Evolutionary conservation across 768 basidiomycete genomes (phyloP), one percentile per base, ranked within the genome.

Genomic region (Cystoderma amianthinum): DNA sequence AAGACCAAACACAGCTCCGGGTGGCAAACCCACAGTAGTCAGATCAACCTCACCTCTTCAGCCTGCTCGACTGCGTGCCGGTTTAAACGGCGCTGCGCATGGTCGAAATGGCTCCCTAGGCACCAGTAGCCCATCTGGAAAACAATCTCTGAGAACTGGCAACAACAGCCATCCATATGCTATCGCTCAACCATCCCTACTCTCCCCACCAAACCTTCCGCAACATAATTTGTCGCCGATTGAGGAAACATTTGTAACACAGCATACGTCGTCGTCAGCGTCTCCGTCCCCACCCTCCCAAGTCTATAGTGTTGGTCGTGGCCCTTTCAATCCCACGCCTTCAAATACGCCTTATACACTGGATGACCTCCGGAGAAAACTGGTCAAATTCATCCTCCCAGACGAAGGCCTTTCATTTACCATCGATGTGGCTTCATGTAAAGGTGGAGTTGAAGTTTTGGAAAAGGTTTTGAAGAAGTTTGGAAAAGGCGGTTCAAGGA

Each of bases 391-490:
- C 56, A 68, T 75, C 15, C 69, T 93, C 32, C 83, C 83, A 2
- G 93, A 92, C 9, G 91, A 90, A 52, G 82, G 84, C 2, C 75
- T 81, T 33, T 74, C 81, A 3, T 78, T 75, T 42, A 82, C 84
- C 1, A 79, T 98, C 45, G 83, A 94, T 55, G 82, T 92, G 11
- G 76, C 80, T 2, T 79, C 87, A 19, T 93, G 88, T 53, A 70
- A 69, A 1, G 83, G 82, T 19, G 93, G 92, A 6, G 71, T 85
- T 2, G 92, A 98, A 52, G 78, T 97, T 2, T 71, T 98, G 38
- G 86, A 90, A 49, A 82, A 85, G 50, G 93, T 88, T 1, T 66
- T 99, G 47, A 87, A 80, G 57, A 99, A 99, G 61, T 87, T 95
- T 49, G 80, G 80, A 34, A 95, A 92, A 58, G 57, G 73, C 0